Base-by-base conservation (phyloP, 164 flowering plant genomes). In the Vitis labrusca region DNA sequence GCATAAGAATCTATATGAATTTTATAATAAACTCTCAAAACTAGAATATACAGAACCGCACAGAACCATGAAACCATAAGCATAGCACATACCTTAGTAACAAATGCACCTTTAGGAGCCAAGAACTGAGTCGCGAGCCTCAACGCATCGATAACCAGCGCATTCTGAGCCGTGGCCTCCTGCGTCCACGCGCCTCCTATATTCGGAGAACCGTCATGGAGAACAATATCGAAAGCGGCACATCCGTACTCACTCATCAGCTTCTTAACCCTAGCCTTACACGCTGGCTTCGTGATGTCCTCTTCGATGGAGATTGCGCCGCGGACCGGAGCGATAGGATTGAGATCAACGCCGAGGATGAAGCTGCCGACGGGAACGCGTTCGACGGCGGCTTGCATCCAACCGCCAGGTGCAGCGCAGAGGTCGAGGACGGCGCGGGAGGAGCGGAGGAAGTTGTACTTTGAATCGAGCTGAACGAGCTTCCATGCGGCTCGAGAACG, bases 331-430 rank as follows among this genome's bases (percentile, higher is more conserved):
- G 89, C 85, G 53, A 94, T 94, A 0, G 91, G 91, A 52, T 80
- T 87, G 65, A 92, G 80, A 72, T 94, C 97, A 63, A 94, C 76
- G 12, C 97, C 99, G 64, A 94, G 71, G 44, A 94, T 84, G 68
- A 91, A 83, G 70, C 89, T 77, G 14, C 91, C 89, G 23, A 92
- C 97, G 16, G 99, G 99, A 7, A 82, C 86, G 0, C 86, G 87
- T 63, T 87, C 79, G 9, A 91, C 94, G n/a, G 92, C 85, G 1
- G 90, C 94, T 59, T 94, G 98, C 90, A 90, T 86, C 99, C 97
- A 94, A 1, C 97, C 92, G 4, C 98, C 98, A 10, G 99, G 99
- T 9, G 97, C 99, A 68, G 99, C 99, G 73, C 97, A 94, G 73
- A 94, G 94, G 63, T 94, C 98, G 78, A 94, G 94, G 14, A 90